Conservation (phyloP, 2,329 filamentous ascomycete genomes). For the Lasiodiplodia citricola region DNA sequence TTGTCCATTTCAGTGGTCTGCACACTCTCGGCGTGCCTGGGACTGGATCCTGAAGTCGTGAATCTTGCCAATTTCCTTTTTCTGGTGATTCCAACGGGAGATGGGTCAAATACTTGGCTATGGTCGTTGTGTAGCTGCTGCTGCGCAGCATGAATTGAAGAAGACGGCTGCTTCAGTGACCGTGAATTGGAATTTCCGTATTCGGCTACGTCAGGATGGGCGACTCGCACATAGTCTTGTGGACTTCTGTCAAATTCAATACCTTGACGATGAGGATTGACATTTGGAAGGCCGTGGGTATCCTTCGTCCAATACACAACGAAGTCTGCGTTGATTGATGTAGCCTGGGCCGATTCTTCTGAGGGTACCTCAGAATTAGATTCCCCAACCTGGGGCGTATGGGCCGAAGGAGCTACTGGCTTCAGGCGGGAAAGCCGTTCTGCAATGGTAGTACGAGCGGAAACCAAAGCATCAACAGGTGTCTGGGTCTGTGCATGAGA, state of each 20-base stretch:
- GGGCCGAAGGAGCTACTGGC: neutral
- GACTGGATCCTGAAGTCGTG: neutral
- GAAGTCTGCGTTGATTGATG: neutral
- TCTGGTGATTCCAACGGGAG: neutral
- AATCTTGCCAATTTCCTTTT: slow-evolving; percentile 1
- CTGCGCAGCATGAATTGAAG: neutral
- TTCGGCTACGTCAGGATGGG: neutral
- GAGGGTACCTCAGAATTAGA: neutral
- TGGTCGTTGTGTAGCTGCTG: too few species aligned
- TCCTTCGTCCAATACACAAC: neutral
- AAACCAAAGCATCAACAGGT: neutral
- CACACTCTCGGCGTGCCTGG: neutral
- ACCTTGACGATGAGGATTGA: neutral
- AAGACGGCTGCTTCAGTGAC: neutral
- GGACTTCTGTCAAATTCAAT: neutral
- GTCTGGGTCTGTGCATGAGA: neutral
- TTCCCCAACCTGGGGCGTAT: neutral
- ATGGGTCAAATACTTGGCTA: neutral
- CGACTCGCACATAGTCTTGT: neutral
- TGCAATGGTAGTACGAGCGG: neutral
- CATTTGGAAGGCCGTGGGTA: neutral
- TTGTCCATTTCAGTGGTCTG: neutral
- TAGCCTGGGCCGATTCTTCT: neutral
- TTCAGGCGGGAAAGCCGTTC: neutral
- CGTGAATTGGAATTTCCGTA: neutral